Percentiles rank a stretch among this genome's conserved stretches.
phyloP scores from a whole-genome alignment of 2,329 filamentous ascomycete species.

The Penicillium vulpinum region DNA sequence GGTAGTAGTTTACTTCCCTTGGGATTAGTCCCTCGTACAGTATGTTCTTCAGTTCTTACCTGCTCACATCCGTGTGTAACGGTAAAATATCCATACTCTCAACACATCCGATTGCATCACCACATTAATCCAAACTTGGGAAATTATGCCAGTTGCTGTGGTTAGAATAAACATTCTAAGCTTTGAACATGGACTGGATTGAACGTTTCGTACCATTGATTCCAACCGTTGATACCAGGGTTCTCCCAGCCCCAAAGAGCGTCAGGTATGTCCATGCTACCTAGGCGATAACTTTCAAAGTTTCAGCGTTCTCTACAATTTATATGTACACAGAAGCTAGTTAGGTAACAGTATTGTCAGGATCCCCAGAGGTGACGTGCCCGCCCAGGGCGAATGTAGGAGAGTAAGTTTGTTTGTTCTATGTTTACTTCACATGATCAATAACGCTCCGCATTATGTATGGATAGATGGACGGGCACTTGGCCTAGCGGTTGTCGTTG shows the following conservation, averaged over 20 bases:
- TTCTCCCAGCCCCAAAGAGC: no score
- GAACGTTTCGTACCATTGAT: no score
- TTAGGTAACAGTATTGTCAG: no score
- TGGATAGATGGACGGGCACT: not conserved
- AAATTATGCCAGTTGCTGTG: constrained; percentile 19
- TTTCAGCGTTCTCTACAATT: no score
- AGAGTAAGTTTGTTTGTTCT: not conserved
- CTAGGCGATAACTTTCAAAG: no score
- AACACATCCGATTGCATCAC: constrained; percentile 35
- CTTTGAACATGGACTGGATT: no score
- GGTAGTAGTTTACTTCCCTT: not conserved
- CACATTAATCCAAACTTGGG: constrained; percentile 44
- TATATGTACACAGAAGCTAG: no score
- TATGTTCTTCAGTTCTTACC: not conserved
- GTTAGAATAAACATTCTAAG: not conserved
- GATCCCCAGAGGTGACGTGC: no score
- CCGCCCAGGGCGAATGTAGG: not conserved
- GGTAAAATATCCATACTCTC: constrained; percentile 43
- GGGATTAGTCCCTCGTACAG: not conserved
- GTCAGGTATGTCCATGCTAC: no score
- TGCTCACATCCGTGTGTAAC: constrained; percentile 41
- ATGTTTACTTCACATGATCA: not conserved
- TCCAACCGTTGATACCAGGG: not conserved
- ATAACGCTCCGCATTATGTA: not conserved
- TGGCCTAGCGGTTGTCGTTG: not conserved